Conservation (phyloP, 495 filamentous ascomycete genomes). For the Chaetomium fimeti region DNA sequence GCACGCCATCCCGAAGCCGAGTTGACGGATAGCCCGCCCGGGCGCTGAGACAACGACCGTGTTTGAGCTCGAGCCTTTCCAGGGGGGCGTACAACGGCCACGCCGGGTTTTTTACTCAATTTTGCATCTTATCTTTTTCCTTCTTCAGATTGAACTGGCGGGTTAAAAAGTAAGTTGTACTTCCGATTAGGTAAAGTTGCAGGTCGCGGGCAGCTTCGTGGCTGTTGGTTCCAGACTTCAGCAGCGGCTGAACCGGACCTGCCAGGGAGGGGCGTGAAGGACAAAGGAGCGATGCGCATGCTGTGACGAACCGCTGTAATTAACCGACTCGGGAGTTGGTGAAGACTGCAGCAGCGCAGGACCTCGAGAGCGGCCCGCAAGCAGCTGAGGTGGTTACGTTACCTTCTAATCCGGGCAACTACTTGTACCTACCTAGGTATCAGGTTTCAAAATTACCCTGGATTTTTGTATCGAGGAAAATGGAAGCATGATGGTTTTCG, state of each 20-base stretch:
- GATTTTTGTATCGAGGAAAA: no score
- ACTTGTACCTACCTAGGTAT: no score
- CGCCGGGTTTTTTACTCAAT: background rate
- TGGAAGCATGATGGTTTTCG: no score
- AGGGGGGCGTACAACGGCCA: background rate
- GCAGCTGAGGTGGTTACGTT: no score
- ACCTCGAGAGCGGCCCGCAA: no score
- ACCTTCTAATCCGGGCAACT: no score
- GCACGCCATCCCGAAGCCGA: conserved; percentile 15
- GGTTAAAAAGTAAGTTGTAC: background rate
- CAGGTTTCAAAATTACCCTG: no score
- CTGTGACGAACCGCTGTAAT: background rate
- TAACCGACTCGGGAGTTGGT: background rate
- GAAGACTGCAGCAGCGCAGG: background rate
- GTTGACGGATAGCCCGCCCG: background rate
- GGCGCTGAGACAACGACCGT: background rate
- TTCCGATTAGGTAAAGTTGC: background rate
- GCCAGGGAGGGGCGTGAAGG: background rate
- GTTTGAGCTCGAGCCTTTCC: background rate
- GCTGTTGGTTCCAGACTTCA: no score
- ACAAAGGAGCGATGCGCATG: background rate
- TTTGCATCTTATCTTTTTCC: no score
- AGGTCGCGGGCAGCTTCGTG: no score
- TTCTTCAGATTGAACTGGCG: no score
- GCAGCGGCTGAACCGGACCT: conserved; percentile 6